Evolutionary conservation across 2,329 filamentous ascomycete species (phyloP).

Genomic region (Fusarium cicatricum): DNA sequence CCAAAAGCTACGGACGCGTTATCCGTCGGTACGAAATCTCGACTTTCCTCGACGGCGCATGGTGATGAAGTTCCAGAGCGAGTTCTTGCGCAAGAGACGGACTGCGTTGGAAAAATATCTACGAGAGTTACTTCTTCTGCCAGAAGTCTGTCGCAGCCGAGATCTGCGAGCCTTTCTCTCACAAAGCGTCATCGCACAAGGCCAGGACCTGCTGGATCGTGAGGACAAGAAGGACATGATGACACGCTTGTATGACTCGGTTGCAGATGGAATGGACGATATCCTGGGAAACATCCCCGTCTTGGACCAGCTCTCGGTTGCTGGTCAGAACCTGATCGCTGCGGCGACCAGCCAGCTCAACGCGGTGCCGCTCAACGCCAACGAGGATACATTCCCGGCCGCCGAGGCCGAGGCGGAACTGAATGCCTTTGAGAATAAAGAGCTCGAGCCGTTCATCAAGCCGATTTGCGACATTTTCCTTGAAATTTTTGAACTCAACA

Average conservation of each 20-base stretch:
- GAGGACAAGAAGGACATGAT: slow-evolving; percentile 87
- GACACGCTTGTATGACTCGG: slow-evolving; percentile 92
- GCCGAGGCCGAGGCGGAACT: slow-evolving; percentile 93
- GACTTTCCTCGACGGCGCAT: slow-evolving; percentile 93
- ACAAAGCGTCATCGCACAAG: slow-evolving; percentile 78
- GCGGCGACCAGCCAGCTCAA: slow-evolving; percentile 73
- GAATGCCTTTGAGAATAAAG: slow-evolving; percentile 88
- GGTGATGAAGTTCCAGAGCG: slow-evolving; percentile 95
- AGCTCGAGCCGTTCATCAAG: slow-evolving; percentile 95
- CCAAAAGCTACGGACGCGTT: slow-evolving; percentile 83
- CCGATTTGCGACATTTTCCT: slow-evolving; percentile 98
- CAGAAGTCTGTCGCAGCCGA: slow-evolving; percentile 92
- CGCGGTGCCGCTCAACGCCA: slow-evolving; percentile 60
- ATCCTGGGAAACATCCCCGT: slow-evolving; percentile 96
- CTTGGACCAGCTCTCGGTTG: slow-evolving; percentile 90
- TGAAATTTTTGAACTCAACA: slow-evolving; percentile 93
- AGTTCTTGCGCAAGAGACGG: slow-evolving; percentile 91
- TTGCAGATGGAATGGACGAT: slow-evolving; percentile 97
- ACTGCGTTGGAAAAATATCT: slow-evolving; percentile 87
- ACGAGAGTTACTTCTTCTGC: slow-evolving; percentile 80
- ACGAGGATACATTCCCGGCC: slow-evolving; percentile 60
- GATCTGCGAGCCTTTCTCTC: slow-evolving; percentile 94
- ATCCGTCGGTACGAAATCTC: slow-evolving; percentile 85
- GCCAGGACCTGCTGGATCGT: slow-evolving; percentile 63
- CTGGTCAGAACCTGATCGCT: slow-evolving; percentile 89